phyloP scores from a whole-genome alignment of 768 basidiomycete species.

The Macrolepiota dolichaula region DNA sequence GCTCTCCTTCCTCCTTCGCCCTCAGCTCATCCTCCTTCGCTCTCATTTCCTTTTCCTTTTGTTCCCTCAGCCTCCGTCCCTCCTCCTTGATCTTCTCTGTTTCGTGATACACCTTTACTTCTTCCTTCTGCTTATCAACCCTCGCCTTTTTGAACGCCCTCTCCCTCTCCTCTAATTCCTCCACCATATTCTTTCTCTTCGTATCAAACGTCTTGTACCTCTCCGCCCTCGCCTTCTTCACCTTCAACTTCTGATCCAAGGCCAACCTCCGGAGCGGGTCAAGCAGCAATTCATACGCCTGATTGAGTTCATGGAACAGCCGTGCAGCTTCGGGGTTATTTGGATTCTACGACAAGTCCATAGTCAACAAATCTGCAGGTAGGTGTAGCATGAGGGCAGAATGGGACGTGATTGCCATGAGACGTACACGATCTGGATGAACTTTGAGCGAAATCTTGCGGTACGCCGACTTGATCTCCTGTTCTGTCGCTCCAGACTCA shows the following conservation, averaged over 20 bases:
- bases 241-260: slow-evolving; percentile 74
- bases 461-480: slow-evolving; percentile 78
- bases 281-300: slow-evolving; percentile 76
- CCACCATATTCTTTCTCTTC: slow-evolving; percentile 71
- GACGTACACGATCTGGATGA: slow-evolving; percentile 78
- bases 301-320: slow-evolving; percentile 83
- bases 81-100: slow-evolving; percentile 75
- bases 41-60: slow-evolving; percentile 53
- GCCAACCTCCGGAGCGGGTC: slow-evolving; percentile 78
- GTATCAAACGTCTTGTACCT: slow-evolving; percentile 68
- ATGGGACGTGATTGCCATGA: neutral
- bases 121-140: slow-evolving; percentile 58
- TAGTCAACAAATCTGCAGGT: slow-evolving; percentile 9
- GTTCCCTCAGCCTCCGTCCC: slow-evolving; percentile 64
- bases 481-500: slow-evolving; percentile 62
- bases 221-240: slow-evolving; percentile 63
- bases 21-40: slow-evolving; percentile 38
- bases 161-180: slow-evolving; percentile 79
- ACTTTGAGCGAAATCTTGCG: slow-evolving; percentile 79
- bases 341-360: slow-evolving; percentile 52
- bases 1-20: slow-evolving; percentile 27
- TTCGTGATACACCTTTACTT: slow-evolving; percentile 50
- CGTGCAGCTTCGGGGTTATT: slow-evolving; percentile 81
- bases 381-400: neutral
- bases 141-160: slow-evolving; percentile 71